Conservation (phyloP, 768 basidiomycete species). For the Termitomyces heimii region DNA sequence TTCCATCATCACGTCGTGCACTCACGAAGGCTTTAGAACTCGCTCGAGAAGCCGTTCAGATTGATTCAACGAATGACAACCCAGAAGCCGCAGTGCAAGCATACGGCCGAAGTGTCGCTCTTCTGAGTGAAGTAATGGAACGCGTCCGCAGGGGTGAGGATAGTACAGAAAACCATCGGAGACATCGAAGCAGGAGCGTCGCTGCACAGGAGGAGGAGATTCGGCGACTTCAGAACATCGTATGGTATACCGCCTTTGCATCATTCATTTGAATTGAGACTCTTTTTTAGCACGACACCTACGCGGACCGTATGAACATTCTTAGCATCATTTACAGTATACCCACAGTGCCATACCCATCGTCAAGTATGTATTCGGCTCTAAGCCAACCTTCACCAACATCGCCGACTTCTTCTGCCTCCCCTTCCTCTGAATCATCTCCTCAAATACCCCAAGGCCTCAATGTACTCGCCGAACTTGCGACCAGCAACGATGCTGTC, state of each 20-base stretch:
- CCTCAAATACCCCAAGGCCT: constrained; percentile 32
- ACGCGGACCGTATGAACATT: constrained; percentile 92
- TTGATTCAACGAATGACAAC: constrained; percentile 85
- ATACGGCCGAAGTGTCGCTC: constrained; percentile 79
- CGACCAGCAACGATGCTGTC: constrained; percentile 15
- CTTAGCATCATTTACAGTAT: constrained; percentile 87
- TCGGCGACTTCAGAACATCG: constrained; percentile 78
- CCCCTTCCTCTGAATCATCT: constrained; percentile 45
- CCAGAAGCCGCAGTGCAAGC: constrained; percentile 86
- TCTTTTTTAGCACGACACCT: constrained; percentile 79
- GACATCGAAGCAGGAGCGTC: constrained; percentile 64
- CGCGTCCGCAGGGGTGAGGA: constrained; percentile 84
- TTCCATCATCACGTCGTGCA: constrained; percentile 79
- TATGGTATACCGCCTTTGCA: constrained; percentile 36
- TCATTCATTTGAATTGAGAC: constrained; percentile 5
- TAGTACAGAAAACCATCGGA: constrained; percentile 53
- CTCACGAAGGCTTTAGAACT: constrained; percentile 82
- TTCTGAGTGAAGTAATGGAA: constrained; percentile 91
- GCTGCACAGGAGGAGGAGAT: constrained; percentile 93
- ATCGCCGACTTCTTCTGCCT: constrained; percentile 34
- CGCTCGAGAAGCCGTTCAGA: constrained; percentile 83
- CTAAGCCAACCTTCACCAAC: constrained; percentile 14
- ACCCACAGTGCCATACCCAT: constrained; percentile 66
- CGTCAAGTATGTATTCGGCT: constrained; percentile 40
- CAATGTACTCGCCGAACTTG: constrained; percentile 32